Evolutionary conservation across 106 monocot species (phyloP).

Genomic region (Narthecium ossifragum): DNA sequence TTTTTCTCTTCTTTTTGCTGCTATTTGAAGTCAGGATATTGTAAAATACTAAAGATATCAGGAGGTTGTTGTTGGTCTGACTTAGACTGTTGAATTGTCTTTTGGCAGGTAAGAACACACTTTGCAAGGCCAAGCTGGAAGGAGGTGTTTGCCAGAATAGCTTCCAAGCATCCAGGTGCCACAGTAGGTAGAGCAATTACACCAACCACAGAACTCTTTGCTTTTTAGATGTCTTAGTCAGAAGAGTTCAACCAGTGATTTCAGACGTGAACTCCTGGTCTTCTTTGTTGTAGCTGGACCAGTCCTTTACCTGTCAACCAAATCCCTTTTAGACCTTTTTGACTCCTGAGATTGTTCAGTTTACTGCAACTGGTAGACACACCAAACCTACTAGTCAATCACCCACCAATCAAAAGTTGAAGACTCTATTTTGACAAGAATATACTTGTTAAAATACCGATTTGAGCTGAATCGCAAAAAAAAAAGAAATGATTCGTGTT

Average conservation of each 20-base stretch:
- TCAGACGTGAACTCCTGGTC: background rate
- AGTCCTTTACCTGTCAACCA: background rate
- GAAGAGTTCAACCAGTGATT: background rate
- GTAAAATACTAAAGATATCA: background rate
- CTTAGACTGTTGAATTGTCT: background rate
- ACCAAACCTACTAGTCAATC: background rate
- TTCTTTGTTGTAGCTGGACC: background rate
- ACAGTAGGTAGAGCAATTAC: constrained; percentile 52
- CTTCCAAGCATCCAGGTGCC: constrained; percentile 52
- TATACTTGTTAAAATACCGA: background rate
- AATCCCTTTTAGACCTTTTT: no score
- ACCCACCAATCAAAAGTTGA: background rate
- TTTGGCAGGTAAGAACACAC: constrained; percentile 83
- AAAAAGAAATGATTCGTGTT: no score
- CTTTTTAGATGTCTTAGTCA: background rate
- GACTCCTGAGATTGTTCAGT: no score
- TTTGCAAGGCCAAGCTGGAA: constrained; percentile 94
- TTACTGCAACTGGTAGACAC: no score
- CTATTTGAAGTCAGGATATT: background rate
- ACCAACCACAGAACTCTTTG: background rate
- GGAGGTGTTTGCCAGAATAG: constrained; percentile 69
- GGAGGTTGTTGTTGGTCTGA: background rate
- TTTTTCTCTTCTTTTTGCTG: background rate
- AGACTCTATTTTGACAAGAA: background rate
- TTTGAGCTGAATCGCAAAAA: no score